Evolutionary conservation across 176 grass and related monocot species (phyloP).

Genomic region (Zoysia pacifica): DNA sequence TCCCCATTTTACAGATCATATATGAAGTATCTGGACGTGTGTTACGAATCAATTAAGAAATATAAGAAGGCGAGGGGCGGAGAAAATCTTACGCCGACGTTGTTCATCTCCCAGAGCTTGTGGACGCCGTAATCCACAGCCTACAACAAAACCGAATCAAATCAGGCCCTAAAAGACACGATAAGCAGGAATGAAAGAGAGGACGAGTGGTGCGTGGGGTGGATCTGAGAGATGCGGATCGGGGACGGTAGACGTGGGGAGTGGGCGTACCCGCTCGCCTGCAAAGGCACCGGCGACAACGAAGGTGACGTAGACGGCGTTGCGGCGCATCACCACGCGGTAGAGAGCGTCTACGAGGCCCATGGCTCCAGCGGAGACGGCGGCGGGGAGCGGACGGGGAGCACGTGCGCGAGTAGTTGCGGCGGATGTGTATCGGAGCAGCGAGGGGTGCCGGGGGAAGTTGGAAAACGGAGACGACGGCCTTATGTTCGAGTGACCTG

Average conservation of each 20-base stretch:
- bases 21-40: conserved; percentile 6
- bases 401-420: neutral
- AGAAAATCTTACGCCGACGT: conserved; percentile 57
- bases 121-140: conserved; percentile 76
- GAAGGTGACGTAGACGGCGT: conserved; percentile 93
- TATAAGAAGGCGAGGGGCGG: neutral
- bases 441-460: neutral
- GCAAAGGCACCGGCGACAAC: conserved; percentile 82
- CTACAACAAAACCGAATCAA: conserved; percentile 40
- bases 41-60: neutral
- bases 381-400: neutral
- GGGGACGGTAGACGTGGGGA: too few species aligned
- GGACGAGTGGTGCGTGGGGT: neutral
- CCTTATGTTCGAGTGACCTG: too few species aligned
- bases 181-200: neutral
- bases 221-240: conserved; percentile 28
- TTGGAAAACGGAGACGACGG: neutral
- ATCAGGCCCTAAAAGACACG: neutral
- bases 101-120: conserved; percentile 84
- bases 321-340: conserved; percentile 83
- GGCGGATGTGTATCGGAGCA: neutral
- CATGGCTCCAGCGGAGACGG: conserved; percentile 37
- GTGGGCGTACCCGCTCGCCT: conserved; percentile 63
- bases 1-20: neutral
- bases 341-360: conserved; percentile 68